Conservation (phyloP, 148 eudicot genomes). For the Chenopodium formosanum region DNA sequence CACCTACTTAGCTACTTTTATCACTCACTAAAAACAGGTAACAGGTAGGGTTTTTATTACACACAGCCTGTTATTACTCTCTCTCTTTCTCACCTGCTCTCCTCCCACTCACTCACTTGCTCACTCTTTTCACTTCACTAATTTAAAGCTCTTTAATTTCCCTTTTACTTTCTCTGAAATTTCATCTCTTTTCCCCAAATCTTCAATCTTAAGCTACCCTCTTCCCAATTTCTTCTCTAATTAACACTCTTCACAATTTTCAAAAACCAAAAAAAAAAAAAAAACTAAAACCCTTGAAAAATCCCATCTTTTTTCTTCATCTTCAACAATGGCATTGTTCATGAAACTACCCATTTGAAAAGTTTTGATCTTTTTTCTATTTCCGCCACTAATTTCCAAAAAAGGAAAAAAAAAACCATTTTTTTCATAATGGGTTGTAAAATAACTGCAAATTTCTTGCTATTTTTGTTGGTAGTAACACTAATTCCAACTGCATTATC, state of each 20-base stretch:
- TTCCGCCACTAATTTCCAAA: background rate
- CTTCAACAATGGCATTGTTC: conserved; percentile 3
- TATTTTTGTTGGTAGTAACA: background rate
- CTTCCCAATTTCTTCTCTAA: background rate
- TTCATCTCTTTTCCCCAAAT: background rate
- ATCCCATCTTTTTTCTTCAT: background rate
- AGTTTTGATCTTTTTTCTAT: too few relatives aligned
- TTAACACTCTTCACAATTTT: background rate
- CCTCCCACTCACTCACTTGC: background rate
- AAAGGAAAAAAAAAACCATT: background rate
- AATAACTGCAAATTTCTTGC: background rate
- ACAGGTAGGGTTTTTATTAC: conserved; percentile 15
- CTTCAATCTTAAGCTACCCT: background rate
- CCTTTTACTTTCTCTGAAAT: background rate
- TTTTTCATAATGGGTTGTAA: background rate
- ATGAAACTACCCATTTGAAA: background rate
- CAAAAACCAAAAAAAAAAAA: background rate
- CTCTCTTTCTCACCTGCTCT: background rate
- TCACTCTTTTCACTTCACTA: background rate
- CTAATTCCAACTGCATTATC: conserved; percentile 16
- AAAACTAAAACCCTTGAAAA: background rate
- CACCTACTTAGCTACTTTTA: conserved; percentile 13
- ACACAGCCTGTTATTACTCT: conserved; percentile 10
- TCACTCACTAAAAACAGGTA: conserved; percentile 5
- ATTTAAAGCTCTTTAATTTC: background rate